Percentiles rank a stretch among this genome's conserved stretches.
Evolutionary conservation across 192 early-diverging fungal species (phyloP).

Genomic region (Coemansia sp.): DNA sequence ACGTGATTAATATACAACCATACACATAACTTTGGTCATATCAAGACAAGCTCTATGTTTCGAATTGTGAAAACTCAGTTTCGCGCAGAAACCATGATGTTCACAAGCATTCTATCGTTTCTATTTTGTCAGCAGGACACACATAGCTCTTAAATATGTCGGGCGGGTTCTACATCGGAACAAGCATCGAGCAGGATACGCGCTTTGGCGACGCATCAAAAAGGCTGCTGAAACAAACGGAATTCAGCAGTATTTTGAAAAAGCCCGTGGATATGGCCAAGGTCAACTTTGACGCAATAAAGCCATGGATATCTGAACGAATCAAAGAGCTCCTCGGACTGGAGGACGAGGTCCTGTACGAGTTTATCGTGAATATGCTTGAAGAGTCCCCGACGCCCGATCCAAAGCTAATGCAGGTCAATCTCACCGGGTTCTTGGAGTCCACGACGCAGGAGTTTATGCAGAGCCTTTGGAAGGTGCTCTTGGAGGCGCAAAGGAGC

Average conservation of each 20-base stretch:
- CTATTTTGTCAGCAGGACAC: neutral
- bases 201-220: conserved; percentile 45
- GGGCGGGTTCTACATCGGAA: conserved; percentile 41
- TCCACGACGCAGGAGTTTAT: conserved; percentile 78
- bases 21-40: neutral
- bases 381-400: conserved; percentile 75
- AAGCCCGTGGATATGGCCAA: conserved; percentile 70
- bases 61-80: neutral
- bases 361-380: conserved; percentile 81
- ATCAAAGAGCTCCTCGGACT: conserved; percentile 76
- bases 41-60: neutral
- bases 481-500: conserved; percentile 83
- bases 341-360: conserved; percentile 92
- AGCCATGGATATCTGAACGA: conserved; percentile 81
- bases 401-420: conserved; percentile 90
- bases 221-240: conserved; percentile 24
- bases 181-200: conserved; percentile 46
- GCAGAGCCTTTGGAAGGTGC: conserved; percentile 83
- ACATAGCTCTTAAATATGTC: conserved; percentile 16
- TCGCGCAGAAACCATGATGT: neutral
- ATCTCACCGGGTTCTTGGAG: conserved; percentile 92
- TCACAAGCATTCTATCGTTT: neutral
- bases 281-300: conserved; percentile 83
- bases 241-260: conserved; percentile 31
- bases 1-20: neutral